A percentile compares a stretch with the other conserved stretches of the same genome.
phyloP scores from a whole-genome alignment of 352 stramenopile genomes.

The Peronospora destructor region DNA sequence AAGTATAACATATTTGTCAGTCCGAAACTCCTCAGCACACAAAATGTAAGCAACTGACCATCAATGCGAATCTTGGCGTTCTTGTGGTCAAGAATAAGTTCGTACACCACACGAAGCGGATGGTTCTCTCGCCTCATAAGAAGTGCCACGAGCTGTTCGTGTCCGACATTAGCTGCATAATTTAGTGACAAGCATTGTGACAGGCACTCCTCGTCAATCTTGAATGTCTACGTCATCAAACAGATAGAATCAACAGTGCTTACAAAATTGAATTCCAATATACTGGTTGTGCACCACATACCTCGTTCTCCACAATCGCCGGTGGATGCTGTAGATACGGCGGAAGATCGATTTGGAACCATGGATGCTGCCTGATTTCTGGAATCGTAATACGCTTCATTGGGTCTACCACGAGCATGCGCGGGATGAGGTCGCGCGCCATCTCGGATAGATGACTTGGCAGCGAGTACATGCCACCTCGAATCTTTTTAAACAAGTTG shows the following conservation, averaged over 20 bases:
- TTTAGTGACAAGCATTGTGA: conserved; percentile 50
- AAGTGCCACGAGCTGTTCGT: conserved; percentile 54
- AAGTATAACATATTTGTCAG: conserved; percentile 6
- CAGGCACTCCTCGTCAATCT: conserved; percentile 74
- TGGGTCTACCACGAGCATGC: conserved; percentile 98
- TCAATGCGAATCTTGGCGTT: conserved; percentile 91
- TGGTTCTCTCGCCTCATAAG: conserved; percentile 54
- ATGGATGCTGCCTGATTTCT: conserved; percentile 96
- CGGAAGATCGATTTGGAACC: conserved; percentile 97
- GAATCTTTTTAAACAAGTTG: conserved; percentile 99
- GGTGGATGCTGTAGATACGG: conserved; percentile 95
- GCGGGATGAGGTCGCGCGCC: conserved; percentile 94
- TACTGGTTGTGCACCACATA: conserved; percentile 27
- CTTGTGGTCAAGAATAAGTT: conserved; percentile 97
- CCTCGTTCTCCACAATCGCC: conserved; percentile 94
- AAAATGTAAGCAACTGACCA: conserved; percentile 26
- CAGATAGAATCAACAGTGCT: not conserved
- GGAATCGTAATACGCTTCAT: conserved; percentile 99
- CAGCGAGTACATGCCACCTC: conserved; percentile 95
- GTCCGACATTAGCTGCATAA: conserved; percentile 38
- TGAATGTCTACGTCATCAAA: conserved; percentile 48
- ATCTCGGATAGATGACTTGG: conserved; percentile 95
- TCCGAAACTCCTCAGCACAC: not conserved
- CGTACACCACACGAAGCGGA: conserved; percentile 92
- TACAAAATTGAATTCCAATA: not conserved